Base-by-base conservation (phyloP, 169 alveolate species). In the Plasmodium vinckei region DNA sequence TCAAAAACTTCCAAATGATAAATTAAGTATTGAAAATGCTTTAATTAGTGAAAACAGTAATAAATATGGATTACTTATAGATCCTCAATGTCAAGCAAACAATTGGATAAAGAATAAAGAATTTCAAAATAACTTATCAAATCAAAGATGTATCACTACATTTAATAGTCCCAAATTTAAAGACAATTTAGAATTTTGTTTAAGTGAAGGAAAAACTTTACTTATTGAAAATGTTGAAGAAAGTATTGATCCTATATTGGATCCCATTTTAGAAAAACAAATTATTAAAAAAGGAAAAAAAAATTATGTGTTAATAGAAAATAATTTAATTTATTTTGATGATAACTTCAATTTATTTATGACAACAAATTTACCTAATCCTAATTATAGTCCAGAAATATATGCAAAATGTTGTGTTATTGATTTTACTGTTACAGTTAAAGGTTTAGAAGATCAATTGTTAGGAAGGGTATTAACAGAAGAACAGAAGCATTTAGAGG, bases 321-420 rank as follows among this genome's bases (percentile, higher is more conserved):
- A 98, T 88, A 94, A 95, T 67, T 95, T 97, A 68, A 94, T 96
- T 59, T 99, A 97, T 88, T 97, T 94, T 92, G 96, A 96, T 69
- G 96, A 95, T 79, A 96, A 97, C 61, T 98, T 97, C 95, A 96
- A 95, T 93, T 97, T 98, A 68, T 97, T 93, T 94, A 92, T 98
- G 98, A 97, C 99, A 54, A 97, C 99, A 56, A 95, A 97, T 93
- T 97, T 97, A 13, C 98, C 98, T 25, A 98, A 98, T 64, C 99
- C 99, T 42, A 98, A 96, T 88, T 98, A 96, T 95, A 95, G 99
- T 4, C 99, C 99, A 13, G 99, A 98, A 92, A 94, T 97, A 44
- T 98, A 99, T 61, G 99, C 99, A 57, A 97, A 96, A 91, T 96
- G 99, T 51, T 97, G 99, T 10, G 98, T 98, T 79, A 98, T 97